Conservation (phyloP, 2,329 filamentous ascomycete genomes). For the Xylaria sp. region DNA sequence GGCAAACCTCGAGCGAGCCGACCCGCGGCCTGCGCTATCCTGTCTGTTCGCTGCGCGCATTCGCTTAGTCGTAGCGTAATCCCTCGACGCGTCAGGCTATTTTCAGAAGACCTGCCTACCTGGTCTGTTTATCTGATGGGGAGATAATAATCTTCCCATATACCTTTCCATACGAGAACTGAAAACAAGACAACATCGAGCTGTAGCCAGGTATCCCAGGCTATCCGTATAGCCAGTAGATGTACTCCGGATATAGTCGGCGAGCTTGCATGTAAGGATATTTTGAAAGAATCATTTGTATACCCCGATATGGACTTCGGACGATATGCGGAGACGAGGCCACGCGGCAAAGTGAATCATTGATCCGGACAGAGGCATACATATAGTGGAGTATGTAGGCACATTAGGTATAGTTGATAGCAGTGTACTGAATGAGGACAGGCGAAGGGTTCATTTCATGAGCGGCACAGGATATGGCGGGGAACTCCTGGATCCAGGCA, state of each 20-base stretch:
- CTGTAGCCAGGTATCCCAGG: not conserved
- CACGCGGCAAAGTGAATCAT: not conserved
- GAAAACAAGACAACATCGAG: conserved; percentile 1
- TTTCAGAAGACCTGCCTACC: conserved; percentile 7
- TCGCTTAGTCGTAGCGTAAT: not conserved
- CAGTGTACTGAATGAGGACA: not conserved
- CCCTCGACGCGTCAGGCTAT: conserved; percentile 7
- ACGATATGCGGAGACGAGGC: not conserved
- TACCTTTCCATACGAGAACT: not conserved
- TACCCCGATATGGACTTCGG: not conserved
- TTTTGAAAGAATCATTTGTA: not conserved
- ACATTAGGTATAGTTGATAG: not conserved
- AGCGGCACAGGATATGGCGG: not conserved
- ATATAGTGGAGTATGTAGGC: not conserved
- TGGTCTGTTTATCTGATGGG: not conserved
- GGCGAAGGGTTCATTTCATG: not conserved
- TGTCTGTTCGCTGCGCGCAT: not conserved
- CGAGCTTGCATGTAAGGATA: too few species aligned
- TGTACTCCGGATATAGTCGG: too few species aligned
- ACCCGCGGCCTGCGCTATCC: conserved; percentile 16
- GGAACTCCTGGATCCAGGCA: conserved; percentile 6
- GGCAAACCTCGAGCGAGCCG: conserved; percentile 30
- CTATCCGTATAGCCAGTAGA: too few species aligned
- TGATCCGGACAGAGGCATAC: not conserved
- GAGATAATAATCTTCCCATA: not conserved